These are phyloP conservation scores for Fusarium praegraminearum DNA, from an alignment of 2,329 filamentous ascomycete species.

Conservation along the genomic window DNA sequence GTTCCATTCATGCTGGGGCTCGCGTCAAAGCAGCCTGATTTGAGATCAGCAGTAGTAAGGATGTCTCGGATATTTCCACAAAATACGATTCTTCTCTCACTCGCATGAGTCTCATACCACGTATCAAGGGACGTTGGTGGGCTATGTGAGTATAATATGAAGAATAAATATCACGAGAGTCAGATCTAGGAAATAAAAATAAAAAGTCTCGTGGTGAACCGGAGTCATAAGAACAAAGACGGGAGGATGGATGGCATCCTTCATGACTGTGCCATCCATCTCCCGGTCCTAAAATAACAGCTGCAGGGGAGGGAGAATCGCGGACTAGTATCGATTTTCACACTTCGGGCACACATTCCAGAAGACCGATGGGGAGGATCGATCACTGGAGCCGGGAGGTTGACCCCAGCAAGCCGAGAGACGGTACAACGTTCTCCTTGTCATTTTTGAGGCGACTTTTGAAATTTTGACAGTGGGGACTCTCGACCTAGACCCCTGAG, in stretches of 20 bases:
- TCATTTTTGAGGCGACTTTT: conserved; percentile 11
- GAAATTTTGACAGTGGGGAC: conserved; percentile 26
- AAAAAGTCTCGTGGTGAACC: conserved; percentile 2
- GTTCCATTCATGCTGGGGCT: not conserved
- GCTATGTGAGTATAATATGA: not conserved
- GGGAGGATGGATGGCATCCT: not conserved
- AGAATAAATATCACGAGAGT: not conserved
- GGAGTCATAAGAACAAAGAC: conserved; percentile 1
- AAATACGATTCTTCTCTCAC: conserved; percentile 4
- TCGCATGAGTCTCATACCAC: conserved; percentile 8
- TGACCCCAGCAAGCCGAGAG: conserved; percentile 30
- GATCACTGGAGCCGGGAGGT: conserved; percentile 27
- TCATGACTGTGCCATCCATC: conserved; percentile 4
- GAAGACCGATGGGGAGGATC: conserved; percentile 37
- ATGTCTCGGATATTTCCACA: conserved; percentile 39
- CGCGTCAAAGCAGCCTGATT: conserved; percentile 1
- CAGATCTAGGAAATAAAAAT: not conserved
- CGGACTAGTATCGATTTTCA: conserved; percentile 33
- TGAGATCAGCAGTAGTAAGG: conserved; percentile 31
- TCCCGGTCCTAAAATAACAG: conserved; percentile 37
- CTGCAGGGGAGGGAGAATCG: conserved; percentile 18
- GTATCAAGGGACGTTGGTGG: conserved; percentile 13
- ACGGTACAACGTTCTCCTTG: conserved; percentile 9
- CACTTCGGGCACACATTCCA: conserved; percentile 43
- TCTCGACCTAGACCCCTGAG: conserved; percentile 28